Conservation (phyloP, 352 stramenopile species). For the Saprolegnia diclina region DNA sequence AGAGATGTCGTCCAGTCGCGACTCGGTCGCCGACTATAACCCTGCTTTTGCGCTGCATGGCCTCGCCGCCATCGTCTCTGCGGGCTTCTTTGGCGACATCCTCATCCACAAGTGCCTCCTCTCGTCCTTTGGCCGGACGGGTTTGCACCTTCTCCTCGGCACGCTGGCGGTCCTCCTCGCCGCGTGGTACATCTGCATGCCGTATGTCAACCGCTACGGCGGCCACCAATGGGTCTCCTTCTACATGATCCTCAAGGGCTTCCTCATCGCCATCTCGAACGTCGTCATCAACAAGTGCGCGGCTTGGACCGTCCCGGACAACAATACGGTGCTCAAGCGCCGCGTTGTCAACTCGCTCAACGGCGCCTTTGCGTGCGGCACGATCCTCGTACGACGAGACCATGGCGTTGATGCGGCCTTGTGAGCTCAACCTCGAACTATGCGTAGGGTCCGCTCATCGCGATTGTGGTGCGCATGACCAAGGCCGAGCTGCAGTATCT, state of each 20-base stretch:
- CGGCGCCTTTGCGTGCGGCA: constrained; percentile 21
- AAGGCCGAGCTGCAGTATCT: constrained; percentile 25
- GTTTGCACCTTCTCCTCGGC: constrained; percentile 19
- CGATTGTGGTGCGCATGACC: constrained; percentile 5
- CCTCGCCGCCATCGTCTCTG: constrained; percentile 19
- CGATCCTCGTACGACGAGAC: constrained; percentile 19
- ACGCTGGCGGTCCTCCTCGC: constrained; percentile 13
- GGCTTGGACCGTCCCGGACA: constrained; percentile 11
- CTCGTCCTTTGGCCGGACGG: constrained; percentile 17
- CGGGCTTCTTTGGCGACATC: constrained; percentile 22
- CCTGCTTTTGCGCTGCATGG: constrained; percentile 21
- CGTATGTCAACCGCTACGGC: constrained; percentile 20
- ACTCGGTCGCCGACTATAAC: constrained; percentile 22
- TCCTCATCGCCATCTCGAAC: constrained; percentile 19
- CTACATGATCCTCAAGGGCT: constrained; percentile 25
- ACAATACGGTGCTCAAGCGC: constrained; percentile 4
- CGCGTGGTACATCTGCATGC: constrained; percentile 21
- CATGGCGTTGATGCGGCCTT: neutral
- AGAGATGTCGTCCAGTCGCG: constrained; percentile 21
- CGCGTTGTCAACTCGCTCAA: constrained; percentile 27
- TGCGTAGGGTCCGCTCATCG: constrained; percentile 22
- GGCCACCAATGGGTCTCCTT: constrained; percentile 18
- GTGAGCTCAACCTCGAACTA: neutral
- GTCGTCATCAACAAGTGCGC: constrained; percentile 27
- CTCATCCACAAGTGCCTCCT: constrained; percentile 23